These are phyloP conservation scores for Ogataea degrootiae DNA, from an alignment of 805 yeast genomes.

Conservation along the genomic window DNA sequence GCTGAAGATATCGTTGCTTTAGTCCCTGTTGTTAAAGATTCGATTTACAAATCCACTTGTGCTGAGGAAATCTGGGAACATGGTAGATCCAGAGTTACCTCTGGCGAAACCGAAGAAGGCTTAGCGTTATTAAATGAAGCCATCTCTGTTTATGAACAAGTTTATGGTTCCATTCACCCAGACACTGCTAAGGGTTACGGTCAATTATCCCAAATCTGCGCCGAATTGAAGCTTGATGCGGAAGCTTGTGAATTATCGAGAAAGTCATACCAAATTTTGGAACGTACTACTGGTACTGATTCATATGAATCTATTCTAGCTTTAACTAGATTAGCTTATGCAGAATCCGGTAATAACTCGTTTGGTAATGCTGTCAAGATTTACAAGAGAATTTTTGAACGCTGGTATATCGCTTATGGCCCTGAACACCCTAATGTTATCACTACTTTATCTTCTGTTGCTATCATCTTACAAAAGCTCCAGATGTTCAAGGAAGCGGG, in stretches of 20 bases:
- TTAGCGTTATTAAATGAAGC: slow-evolving; percentile 64
- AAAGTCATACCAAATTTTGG: slow-evolving; percentile 66
- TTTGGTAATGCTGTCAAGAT: slow-evolving; percentile 57
- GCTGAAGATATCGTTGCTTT: slow-evolving; percentile 63
- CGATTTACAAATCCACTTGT: slow-evolving; percentile 59
- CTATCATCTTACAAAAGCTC: slow-evolving; percentile 51
- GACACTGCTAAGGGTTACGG: slow-evolving; percentile 71
- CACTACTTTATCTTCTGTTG: slow-evolving; percentile 58
- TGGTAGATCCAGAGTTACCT: slow-evolving; percentile 39
- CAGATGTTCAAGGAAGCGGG: slow-evolving; percentile 45
- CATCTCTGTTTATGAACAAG: slow-evolving; percentile 69
- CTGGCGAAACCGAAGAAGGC: slow-evolving; percentile 49
- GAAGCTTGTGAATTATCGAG: slow-evolving; percentile 65
- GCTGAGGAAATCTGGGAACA: slow-evolving; percentile 74
- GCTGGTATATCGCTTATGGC: slow-evolving; percentile 56
- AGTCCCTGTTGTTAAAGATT: slow-evolving; percentile 71
- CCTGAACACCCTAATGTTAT: slow-evolving; percentile 66
- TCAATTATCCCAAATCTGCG: slow-evolving; percentile 60
- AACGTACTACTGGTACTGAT: slow-evolving; percentile 79
- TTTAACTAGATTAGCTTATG: slow-evolving; percentile 67
- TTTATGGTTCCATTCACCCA: slow-evolving; percentile 75
- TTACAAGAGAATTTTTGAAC: slow-evolving; percentile 52
- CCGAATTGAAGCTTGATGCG: slow-evolving; percentile 48
- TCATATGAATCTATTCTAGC: slow-evolving; percentile 70
- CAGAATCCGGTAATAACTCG: slow-evolving; percentile 59